Base-by-base conservation (phyloP, 2,329 filamentous ascomycete genomes). In the Aspergillus caelatus region DNA sequence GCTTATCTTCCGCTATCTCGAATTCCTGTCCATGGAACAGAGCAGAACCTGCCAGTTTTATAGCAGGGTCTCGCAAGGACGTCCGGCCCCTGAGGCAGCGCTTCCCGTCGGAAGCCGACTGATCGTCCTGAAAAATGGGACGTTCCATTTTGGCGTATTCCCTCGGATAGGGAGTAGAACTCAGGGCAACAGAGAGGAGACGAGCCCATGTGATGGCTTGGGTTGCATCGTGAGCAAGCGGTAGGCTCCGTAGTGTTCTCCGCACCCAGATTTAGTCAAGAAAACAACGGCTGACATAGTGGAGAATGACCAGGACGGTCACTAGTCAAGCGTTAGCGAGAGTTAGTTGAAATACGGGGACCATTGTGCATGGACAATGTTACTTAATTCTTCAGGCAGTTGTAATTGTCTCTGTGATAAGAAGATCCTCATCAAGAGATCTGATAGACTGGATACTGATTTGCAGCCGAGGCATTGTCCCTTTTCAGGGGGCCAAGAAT, bases 61-160 rank as follows among this genome's bases (percentile, higher is more conserved):
- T 50, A 50, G 46, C 26, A 12, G 23, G 32, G 45, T 23, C n/a
- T 32, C 28, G 28, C 36, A 34, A 21, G n/a, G 41, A 48, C 41
- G n/a, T 26, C 46, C 46, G 10, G 46, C 46, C 26, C 46, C 43
- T 30, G 14, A 50, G 12, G 26, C 23, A 9, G 46, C 46, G 46
- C 26, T 48, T 48, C 45, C 43, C 46, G 46, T 50, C 46, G 46
- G 46, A 50, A 50, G 46, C 46, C 46, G 46, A 50, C 46, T 50
- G 46, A 50, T 50, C 46, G 26, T 30, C 46, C 16, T 50, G 46
- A 50, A 30, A 14, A 50, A 50, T 28, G 14, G 11, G 23, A 50
- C 46, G 26, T 19, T 50, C 26, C 46, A 50, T 50, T 30, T 6
- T 30, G 26, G 46, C 14, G 16, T 30, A 19, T 50, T 50, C 26